Evolutionary conservation across 2,329 filamentous ascomycete genomes (phyloP), one percentile per base, ranked within the genome.

Genomic region (Didymella segeticola): DNA sequence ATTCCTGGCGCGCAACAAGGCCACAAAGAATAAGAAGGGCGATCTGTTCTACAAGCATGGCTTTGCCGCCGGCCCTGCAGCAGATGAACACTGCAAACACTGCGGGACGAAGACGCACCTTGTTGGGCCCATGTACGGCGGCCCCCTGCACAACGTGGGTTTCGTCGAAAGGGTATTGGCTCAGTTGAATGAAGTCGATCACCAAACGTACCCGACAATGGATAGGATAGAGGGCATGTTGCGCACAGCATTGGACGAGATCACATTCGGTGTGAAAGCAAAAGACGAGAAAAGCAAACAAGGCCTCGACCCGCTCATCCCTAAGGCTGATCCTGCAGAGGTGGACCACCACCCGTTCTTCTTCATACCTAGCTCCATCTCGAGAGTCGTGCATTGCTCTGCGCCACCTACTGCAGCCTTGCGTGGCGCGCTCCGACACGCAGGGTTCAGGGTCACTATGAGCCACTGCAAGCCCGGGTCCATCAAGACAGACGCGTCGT

Each of bases 51-150:
- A 89, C 77, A 96, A 97, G 71, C 88, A 96, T 69, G 81, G 83
- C 0, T 86, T 93, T 58, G 84, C 89, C 0, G 82, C 89, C 67
- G 93, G 83, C 0, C 91, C 93, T 1, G 83, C 84, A 0, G 79
- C 84, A 4, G 83, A 86, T 52, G 80, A 83, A 14, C 77, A 81
- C 31, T 99, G 95, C 74, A 82, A 86, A 55, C 91, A 98, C 72
- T 99, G 95, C 71, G 90, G 89, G 8, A 86, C 84, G 69, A 93
- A 89, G 71, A 96, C 89, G 76, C 95, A 98, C 74, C 74, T 98
- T 12, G 89, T 87, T 4, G 95, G 95, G 1, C 95, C 95, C 0
- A 98, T 99, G 93, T 99, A 93, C 78, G 93, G 86, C 27, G 95
- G 95, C 1, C 89, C 89, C 17, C 79, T 99, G 8, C 95, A 99